Evolutionary conservation across 768 basidiomycete species (phyloP), one percentile per base, ranked within the genome.

Genomic region (Boletus subparvulus): DNA sequence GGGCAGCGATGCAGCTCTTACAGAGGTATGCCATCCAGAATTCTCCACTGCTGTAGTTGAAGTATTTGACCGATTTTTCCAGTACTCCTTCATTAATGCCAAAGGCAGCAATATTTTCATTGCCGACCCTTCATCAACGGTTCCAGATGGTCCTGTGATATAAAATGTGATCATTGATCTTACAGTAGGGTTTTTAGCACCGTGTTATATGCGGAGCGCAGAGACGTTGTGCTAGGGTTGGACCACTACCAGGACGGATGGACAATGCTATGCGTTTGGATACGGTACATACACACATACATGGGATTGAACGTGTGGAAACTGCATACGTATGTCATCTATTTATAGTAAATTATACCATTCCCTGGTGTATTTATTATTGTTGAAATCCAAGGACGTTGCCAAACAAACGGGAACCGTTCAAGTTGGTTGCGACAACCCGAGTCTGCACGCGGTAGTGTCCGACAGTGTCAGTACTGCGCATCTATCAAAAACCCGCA

Each of bases 41-140:
- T 55, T 47, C 10, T 14, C 5, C 4, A 4, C 0, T 11, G 4
- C 39, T 33, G 12, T 35, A 17, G 6, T 52, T n/a, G 12, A 19
- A 17, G 39, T 47, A n/a, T 40, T n/a, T 63, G 42, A 65, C 47
- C 21, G 5, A 32, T 10, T 24, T 52, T 43, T 21, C 9, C 50
- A 81, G 79, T 83, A 82, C 61, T 83, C 82, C 11, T 83, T 83
- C 73, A 64, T 83, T 55, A 83, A 83, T 58, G 65, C 76, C 65
- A 79, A 77, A 49, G 82, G 82, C 51, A 61, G 70, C 56, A 83
- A 81, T 59, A 60, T 75, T 56, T 83, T 83, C 65, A 76, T 81
- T 33, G 49, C 58, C 6, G 71, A 73, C 48, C 62, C 68, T 1
- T 44, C 44, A 17, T 36, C 42, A 5, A 2, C 28, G 17, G 28